Percentiles rank a stretch among this genome's conserved stretches.
Conservation (phyloP, 768 basidiomycete genomes). For the Gelatoporia subvermispora region DNA sequence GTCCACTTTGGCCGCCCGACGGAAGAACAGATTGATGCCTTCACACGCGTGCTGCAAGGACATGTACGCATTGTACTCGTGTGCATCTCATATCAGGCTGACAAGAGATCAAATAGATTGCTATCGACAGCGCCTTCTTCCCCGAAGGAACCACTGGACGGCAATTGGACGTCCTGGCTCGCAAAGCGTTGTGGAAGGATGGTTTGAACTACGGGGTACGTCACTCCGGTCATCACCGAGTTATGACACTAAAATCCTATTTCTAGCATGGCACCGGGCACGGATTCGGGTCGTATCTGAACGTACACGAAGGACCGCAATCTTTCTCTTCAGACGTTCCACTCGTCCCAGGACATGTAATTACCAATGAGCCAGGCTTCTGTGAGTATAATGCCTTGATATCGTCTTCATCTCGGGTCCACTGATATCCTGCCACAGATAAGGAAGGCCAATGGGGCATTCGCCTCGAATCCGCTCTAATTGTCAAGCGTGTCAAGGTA, state of each 20-base stretch:
- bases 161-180: slow-evolving; percentile 85
- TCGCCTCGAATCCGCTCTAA: slow-evolving; percentile 84
- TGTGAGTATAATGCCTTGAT: slow-evolving; percentile 46
- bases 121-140: slow-evolving; percentile 85
- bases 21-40: slow-evolving; percentile 85
- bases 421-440: slow-evolving; percentile 33
- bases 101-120: slow-evolving; percentile 50
- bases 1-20: slow-evolving; percentile 85
- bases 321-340: slow-evolving; percentile 67
- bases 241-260: background rate
- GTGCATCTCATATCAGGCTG: slow-evolving; percentile 12
- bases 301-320: slow-evolving; percentile 81
- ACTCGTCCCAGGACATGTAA: slow-evolving; percentile 80
- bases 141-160: slow-evolving; percentile 84
- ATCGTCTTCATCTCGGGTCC: background rate
- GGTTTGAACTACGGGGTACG: slow-evolving; percentile 75
- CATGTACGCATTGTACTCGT: slow-evolving; percentile 58
- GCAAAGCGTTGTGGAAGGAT: slow-evolving; percentile 83
- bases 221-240: slow-evolving; percentile 7
- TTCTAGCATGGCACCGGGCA: slow-evolving; percentile 85
- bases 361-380: slow-evolving; percentile 93
- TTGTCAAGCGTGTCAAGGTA: slow-evolving; percentile 63
- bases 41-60: slow-evolving; percentile 92
- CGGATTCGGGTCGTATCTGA: slow-evolving; percentile 84
- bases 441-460: slow-evolving; percentile 81